Conservation (phyloP, 2,329 filamentous ascomycete genomes). For the Colletotrichum sp. region DNA sequence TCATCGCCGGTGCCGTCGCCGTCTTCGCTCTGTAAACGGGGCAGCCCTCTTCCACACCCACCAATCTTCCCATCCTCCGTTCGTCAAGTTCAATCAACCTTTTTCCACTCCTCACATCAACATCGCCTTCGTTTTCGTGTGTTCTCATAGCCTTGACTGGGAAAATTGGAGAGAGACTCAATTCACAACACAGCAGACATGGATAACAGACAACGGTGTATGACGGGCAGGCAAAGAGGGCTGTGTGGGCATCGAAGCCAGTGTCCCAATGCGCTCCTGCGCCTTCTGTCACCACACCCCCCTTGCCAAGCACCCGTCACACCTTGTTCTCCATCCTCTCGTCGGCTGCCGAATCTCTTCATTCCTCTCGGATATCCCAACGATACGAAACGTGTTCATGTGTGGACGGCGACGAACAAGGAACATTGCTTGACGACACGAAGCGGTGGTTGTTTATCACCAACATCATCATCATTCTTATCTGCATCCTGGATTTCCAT, state of each 20-base stretch:
- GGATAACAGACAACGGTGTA: not conserved
- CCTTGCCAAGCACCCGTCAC: not conserved
- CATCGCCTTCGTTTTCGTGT: not conserved
- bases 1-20: conserved; percentile 6
- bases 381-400: not conserved
- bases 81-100: not conserved
- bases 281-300: not conserved
- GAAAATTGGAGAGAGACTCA: not conserved
- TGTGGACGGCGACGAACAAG: not conserved
- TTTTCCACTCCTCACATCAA: not conserved
- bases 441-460: not conserved
- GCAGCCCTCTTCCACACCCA: not conserved
- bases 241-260: not conserved
- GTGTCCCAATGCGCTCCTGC: not conserved
- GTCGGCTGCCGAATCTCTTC: not conserved
- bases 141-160: not conserved
- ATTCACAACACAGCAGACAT: not conserved
- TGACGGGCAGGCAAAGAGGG: not conserved
- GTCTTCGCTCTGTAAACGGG: not conserved
- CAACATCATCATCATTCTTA: not conserved
- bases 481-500: not conserved
- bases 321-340: not conserved
- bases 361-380: not conserved
- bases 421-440: not conserved
- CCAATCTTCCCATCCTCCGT: not conserved